Percentiles rank a stretch among this genome's conserved stretches.
Conservation (phyloP, 2,329 filamentous ascomycete genomes). For the Huntiella bhutanensis region DNA sequence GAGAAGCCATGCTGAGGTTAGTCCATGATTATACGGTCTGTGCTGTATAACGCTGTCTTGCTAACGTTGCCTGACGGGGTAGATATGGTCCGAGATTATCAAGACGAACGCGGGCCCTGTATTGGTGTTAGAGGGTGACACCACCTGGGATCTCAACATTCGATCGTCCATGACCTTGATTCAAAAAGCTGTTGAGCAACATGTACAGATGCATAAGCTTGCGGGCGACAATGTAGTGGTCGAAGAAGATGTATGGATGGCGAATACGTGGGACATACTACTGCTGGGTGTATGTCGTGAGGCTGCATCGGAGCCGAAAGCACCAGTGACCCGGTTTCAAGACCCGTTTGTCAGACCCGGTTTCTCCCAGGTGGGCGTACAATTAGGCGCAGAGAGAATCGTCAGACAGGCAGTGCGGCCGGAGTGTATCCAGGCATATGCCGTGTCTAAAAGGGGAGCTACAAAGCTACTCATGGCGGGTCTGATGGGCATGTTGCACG, state of each 20-base stretch:
- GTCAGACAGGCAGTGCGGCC: conserved; percentile 14
- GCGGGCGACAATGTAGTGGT: background rate
- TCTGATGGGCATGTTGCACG: conserved; percentile 14
- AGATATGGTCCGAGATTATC: conserved; percentile 17
- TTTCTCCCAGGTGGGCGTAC: conserved; percentile 8
- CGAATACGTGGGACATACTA: conserved; percentile 14
- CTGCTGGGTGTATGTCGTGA: conserved; percentile 15
- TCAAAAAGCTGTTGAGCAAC: too few relatives aligned
- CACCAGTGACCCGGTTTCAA: background rate
- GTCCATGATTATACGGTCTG: background rate
- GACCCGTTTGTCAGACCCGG: background rate
- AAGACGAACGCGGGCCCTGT: conserved; percentile 12
- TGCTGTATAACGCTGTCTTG: background rate
- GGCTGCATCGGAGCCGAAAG: background rate
- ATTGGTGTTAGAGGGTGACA: conserved; percentile 17
- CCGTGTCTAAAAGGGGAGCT: conserved; percentile 16
- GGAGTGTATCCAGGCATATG: conserved; percentile 16
- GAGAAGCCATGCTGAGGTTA: too few relatives aligned
- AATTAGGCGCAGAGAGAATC: conserved; percentile 13
- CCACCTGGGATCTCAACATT: conserved; percentile 16
- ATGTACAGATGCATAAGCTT: background rate
- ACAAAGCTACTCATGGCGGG: conserved; percentile 15
- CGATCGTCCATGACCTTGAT: conserved; percentile 8
- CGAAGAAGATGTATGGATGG: conserved; percentile 14
- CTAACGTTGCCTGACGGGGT: background rate